These are phyloP conservation scores for Sporobolomyces roseus DNA, from an alignment of 768 basidiomycete genomes.

Conservation along the genomic window DNA sequence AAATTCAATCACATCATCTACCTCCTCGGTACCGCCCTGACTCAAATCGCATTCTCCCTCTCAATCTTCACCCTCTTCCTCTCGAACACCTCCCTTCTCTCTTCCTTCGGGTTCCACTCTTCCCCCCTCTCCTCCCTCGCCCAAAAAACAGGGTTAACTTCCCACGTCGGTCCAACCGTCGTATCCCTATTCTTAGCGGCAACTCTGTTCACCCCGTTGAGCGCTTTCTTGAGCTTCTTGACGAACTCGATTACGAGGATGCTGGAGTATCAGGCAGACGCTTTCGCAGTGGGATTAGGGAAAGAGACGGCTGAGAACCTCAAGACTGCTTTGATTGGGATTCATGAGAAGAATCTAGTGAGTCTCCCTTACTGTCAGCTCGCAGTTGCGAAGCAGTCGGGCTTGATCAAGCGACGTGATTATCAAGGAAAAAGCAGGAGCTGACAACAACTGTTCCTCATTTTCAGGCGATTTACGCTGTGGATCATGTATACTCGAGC, in stretches of 20 bases:
- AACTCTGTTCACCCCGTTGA: constrained; percentile 77
- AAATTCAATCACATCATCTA: constrained; percentile 64
- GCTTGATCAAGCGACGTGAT: too few species aligned
- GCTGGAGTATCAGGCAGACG: constrained; percentile 91
- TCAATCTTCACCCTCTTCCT: constrained; percentile 86
- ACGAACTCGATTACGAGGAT: constrained; percentile 78
- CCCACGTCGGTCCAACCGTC: constrained; percentile 52
- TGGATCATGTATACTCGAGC: constrained; percentile 63
- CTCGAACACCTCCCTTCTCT: constrained; percentile 69
- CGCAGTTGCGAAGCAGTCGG: too few species aligned
- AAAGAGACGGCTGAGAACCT: constrained; percentile 41
- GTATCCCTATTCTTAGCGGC: constrained; percentile 84
- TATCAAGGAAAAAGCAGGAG: too few species aligned
- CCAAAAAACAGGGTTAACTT: background rate
- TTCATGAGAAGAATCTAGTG: constrained; percentile 92
- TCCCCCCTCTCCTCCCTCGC: constrained; percentile 58
- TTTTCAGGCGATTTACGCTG: constrained; percentile 28
- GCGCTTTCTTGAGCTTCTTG: constrained; percentile 64
- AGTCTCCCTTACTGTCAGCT: constrained; percentile 49
- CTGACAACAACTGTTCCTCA: too few species aligned
- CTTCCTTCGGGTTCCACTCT: constrained; percentile 71
- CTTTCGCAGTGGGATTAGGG: constrained; percentile 72
- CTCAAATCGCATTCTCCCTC: constrained; percentile 50
- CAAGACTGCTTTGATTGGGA: constrained; percentile 65
- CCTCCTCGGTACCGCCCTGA: constrained; percentile 32